Conservation (phyloP, 768 basidiomycete species). For the Suillus lakei region DNA sequence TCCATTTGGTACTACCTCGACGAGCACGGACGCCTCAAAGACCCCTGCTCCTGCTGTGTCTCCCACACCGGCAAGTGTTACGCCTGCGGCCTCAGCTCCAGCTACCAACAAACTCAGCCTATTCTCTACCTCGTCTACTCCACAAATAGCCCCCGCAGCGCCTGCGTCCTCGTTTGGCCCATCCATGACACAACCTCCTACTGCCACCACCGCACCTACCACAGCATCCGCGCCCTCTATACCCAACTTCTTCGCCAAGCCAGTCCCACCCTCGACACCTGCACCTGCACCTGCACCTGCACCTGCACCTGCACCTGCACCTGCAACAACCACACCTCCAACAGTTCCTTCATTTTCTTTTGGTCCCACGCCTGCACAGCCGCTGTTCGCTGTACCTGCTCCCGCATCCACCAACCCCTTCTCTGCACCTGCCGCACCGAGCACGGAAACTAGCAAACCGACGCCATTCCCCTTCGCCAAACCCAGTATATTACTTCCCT, state of each 20-base stretch:
- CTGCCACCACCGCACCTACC: slow-evolving; percentile 9
- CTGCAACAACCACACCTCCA: slow-evolving; percentile 12
- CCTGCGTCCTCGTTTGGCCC: slow-evolving; percentile 23
- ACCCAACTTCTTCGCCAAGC: slow-evolving; percentile 17
- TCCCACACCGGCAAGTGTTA: slow-evolving; percentile 25
- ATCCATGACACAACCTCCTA: slow-evolving; percentile 15
- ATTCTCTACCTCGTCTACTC: slow-evolving; percentile 16
- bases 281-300: too few species aligned
- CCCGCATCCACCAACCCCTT: slow-evolving; percentile 6
- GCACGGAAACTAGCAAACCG: slow-evolving; percentile 16
- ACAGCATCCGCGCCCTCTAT: slow-evolving; percentile 7
- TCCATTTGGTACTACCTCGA: slow-evolving; percentile 17
- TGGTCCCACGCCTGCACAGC: slow-evolving; percentile 3
- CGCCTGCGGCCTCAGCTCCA: slow-evolving; percentile 16
- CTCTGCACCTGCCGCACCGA: slow-evolving; percentile 4
- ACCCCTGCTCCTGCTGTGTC: neutral
- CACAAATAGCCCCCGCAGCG: slow-evolving; percentile 12
- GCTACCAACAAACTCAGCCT: slow-evolving; percentile 11
- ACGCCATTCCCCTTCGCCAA: slow-evolving; percentile 9
- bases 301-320: too few species aligned
- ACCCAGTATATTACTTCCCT: slow-evolving; percentile 24
- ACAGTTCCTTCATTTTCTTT: slow-evolving; percentile 11
- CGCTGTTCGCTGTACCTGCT: neutral
- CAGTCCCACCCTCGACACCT: slow-evolving; percentile 25
- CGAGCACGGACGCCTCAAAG: slow-evolving; percentile 16